Evolutionary conservation across 2,329 filamentous ascomycete genomes (phyloP), one percentile per base, ranked within the genome.

Genomic region (Sclerotiophoma versabilis): DNA sequence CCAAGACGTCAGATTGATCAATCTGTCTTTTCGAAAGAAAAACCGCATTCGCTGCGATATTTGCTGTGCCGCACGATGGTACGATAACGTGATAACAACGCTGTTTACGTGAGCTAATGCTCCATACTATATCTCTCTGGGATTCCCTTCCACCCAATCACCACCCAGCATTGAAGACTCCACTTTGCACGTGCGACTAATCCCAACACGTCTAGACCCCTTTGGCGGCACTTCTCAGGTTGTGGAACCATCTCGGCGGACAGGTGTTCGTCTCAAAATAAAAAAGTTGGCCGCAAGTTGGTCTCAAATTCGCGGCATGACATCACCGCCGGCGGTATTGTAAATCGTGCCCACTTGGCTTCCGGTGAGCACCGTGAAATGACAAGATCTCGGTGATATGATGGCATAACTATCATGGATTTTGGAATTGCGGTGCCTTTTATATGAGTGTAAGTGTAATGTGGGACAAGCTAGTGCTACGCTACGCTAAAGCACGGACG

Each of bases 121-220:
- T 4, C 34, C 17, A 26, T 26, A 32, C 45, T 29, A 8, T 20
- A n/a, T 6, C 20, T 32, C 25, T 41, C 39, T 23, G 15, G 37
- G 29, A 8, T 19, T n/a, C 32, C 19, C 2, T 22, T 26, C 30
- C 11, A 23, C 10, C 46, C 36, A 49, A 49, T 49, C 46, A 49
- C 14, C 1, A 2, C n/a, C 9, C 5, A 5, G 5, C 11, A 8
- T 14, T 5, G 9, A 4, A 11, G 6, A 25, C 10, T 20, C 3
- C 15, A 25, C 34, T 15, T 12, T 20, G 19, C 47, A 43, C 47
- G 38, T 42, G 47, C 47, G 8, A 17, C 47, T 49, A 36, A 42
- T 37, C 47, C 47, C 38, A 49, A 30, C 49, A 45, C 43, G 29
- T 54, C 37, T 41, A 47, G 50, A 45, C 44, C 36, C 6, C 15